Evolutionary conservation across 345 rosid genomes (phyloP).

Genomic region (Punica granatum): DNA sequence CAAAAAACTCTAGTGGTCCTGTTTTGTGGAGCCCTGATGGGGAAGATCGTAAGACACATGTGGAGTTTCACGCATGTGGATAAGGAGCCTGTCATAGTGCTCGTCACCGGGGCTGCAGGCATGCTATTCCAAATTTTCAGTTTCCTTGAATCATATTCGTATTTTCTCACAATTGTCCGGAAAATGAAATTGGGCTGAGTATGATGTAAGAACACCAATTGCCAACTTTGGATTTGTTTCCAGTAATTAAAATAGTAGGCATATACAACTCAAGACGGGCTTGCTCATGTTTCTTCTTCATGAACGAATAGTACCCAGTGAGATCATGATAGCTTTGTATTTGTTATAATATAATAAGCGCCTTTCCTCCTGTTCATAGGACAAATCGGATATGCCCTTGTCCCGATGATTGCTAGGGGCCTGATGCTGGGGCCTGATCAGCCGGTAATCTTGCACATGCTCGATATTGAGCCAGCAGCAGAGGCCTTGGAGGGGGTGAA

Average conservation of each 20-base stretch:
- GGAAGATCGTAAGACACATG: conserved; percentile 56
- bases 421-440: conserved; percentile 76
- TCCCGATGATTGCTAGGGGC: conserved; percentile 85
- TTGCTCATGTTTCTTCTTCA: too few relatives aligned
- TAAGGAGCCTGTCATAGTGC: conserved; percentile 52
- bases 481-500: conserved; percentile 56
- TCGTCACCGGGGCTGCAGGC: conserved; percentile 86
- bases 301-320: not conserved
- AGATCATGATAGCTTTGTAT: too few relatives aligned
- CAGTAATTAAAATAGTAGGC: too few relatives aligned
- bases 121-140: conserved; percentile 16
- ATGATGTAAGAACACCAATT: too few relatives aligned
- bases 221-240: too few relatives aligned
- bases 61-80: conserved; percentile 40
- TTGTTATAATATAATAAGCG: not conserved
- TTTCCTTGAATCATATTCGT: not conserved
- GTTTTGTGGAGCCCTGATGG: conserved; percentile 33
- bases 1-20: conserved; percentile 43
- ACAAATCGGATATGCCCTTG: conserved; percentile 78
- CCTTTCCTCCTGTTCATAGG: conserved; percentile 29
- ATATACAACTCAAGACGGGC: too few relatives aligned
- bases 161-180: not conserved
- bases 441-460: conserved; percentile 74
- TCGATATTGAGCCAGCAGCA: conserved; percentile 57
- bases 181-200: too few relatives aligned